Base-by-base conservation (phyloP, 352 stramenopile species). In the Phytophthora boehmeriae region DNA sequence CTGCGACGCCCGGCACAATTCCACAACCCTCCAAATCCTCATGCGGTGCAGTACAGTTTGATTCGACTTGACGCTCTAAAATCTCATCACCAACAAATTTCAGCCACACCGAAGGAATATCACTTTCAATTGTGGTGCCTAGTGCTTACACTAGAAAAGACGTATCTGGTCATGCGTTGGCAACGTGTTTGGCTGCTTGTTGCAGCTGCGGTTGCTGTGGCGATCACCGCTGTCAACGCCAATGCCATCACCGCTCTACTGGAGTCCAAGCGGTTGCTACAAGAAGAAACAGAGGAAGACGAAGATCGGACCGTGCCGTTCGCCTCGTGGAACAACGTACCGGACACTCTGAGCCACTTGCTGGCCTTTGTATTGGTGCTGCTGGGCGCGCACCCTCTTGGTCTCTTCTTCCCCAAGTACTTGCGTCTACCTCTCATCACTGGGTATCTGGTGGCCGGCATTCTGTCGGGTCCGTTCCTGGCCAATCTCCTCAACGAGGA, bases 361-460 rank as follows among this genome's bases (percentile, higher is more conserved):
- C 54, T 83, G 38, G 74, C 63, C 45, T 88, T 88, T 50, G 60
- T 84, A 34, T 64, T 88, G 42, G 76, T 88, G 45, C 63, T 86
- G 42, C 41, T 75, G 34, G 72, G 69, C n/a, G 78, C 76, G 36
- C 76, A 86, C 41, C 78, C 78, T 23, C 64, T 88, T 30, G 76
- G 73, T 2, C 61, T 84, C 32, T 68, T 83, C 58, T 86, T 88
- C 65, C 78, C 78, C 10, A 61, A 54, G 17, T 80, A 71, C 45
- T 60, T 88, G 48, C 67, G 67, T 23, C 64, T 88, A 17, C 78
- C 78, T 27, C 60, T 88, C 19, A 87, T 89, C 63, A 89, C 79
- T 1, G 79, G 79, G 25, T 89, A 89, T 63, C 45, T 89, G 32
- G 56, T 89, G 56, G 55, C 78, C 8, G 79, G 79, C 35, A 80